Base-by-base conservation (phyloP, 352 stramenopile genomes). In the Peronospora tabacina region DNA sequence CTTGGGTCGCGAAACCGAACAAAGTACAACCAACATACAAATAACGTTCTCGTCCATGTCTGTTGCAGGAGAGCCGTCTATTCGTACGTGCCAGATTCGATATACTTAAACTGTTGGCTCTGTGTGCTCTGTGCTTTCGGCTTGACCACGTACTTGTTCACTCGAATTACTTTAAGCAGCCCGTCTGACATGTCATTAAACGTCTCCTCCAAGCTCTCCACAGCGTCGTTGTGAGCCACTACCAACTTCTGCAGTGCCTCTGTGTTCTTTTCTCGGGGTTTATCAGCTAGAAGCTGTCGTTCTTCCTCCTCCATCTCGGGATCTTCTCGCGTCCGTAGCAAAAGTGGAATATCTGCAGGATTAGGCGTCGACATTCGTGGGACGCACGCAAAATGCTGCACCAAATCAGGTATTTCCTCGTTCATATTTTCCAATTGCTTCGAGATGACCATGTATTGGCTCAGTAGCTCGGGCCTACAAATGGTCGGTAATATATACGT, bases 361-460 rank as follows among this genome's bases (percentile, higher is more conserved):
- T 89, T 88, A 7, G 78, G 81, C 36, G 79, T 88, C 60, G 78
- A 78, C 78, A 92, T 90, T 39, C 78, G 74, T 42, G 81, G 78
- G 22, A 87, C 77, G 34, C 81, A 92, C 9, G 78, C 81, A 52
- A 89, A 92, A 44, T 92, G 81, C 62, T 90, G 81, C 51, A 92
- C 61, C 54, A 88, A 63, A 35, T 92, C 81, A 13, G 81, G 81
- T 42, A 92, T 86, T 44, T 92, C 81, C 19, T 92, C 78, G 57
- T 90, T 87, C 71, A 92, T 92, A 61, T 92, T 92, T 63, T 92
- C 81, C 17, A 91, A 60, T 52, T 91, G 81, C 60, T 91, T 91
- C 41, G 81, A 75, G 46, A 91, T 87, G 32, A 91, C 81, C 72
- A 88, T 85, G 58, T 85, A 91, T 63, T 91, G 79, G 44, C 81